These are phyloP conservation scores for Backusella circina DNA, from an alignment of 192 early-diverging fungal species.

Conservation along the genomic window DNA sequence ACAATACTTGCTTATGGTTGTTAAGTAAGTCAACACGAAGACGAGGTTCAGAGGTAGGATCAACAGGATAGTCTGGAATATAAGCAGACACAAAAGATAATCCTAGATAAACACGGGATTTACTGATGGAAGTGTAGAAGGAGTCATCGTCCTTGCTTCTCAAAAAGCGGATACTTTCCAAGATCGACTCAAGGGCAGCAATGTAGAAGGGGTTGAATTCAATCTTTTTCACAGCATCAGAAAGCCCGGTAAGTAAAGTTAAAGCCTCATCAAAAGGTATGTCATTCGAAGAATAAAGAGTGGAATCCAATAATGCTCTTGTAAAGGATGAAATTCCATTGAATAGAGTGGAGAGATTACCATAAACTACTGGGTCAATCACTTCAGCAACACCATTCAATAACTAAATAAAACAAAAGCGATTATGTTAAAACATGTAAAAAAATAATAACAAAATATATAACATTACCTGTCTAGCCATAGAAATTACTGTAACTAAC, in stretches of 20 bases:
- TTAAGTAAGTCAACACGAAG: slow-evolving; percentile 62
- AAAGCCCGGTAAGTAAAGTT: background rate
- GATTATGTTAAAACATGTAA: background rate
- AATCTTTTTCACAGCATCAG: background rate
- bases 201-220: slow-evolving; percentile 11
- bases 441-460: background rate
- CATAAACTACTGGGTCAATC: background rate
- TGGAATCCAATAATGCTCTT: background rate
- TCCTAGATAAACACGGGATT: slow-evolving; percentile 55
- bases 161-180: slow-evolving; percentile 10
- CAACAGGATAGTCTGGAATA: slow-evolving; percentile 76
- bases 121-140: slow-evolving; percentile 40
- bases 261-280: background rate
- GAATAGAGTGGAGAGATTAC: background rate
- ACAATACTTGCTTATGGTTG: slow-evolving; percentile 42
- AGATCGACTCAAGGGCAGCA: slow-evolving; percentile 10
- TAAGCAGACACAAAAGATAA: slow-evolving; percentile 64
- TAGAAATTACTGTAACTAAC: slow-evolving; percentile 10
- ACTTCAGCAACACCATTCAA: slow-evolving; percentile 12
- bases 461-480: slow-evolving; percentile 21
- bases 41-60: slow-evolving; percentile 77
- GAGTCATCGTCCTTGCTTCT: background rate
- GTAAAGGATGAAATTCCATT: slow-evolving; percentile 4
- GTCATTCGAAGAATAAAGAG: slow-evolving; percentile 7
- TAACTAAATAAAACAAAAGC: slow-evolving; percentile 11